A percentile compares a stretch with the other conserved stretches of the same genome.
Conservation (phyloP, 495 filamentous ascomycete species). For the Neurospora pannonica region DNA sequence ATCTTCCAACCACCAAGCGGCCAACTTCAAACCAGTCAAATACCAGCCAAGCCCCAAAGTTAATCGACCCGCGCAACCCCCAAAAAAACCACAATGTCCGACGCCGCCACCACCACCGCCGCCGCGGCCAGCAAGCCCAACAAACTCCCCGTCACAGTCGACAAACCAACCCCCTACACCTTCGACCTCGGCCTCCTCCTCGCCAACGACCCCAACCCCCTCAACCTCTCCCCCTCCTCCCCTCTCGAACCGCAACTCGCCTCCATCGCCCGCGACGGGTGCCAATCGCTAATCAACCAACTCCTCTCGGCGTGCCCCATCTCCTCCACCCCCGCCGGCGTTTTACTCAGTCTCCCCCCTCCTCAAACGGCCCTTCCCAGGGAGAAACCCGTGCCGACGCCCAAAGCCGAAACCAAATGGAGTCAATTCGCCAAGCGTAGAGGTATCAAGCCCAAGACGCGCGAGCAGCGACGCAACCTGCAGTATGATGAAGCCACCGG, state of each 20-base stretch:
- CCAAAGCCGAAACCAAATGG: conserved; percentile 84
- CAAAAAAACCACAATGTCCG: conserved; percentile 22
- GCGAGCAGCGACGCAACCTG: conserved; percentile 53
- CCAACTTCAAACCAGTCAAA: not conserved
- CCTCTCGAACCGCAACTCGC: conserved; percentile 49
- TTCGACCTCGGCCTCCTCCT: conserved; percentile 87
- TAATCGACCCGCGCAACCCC: not conserved
- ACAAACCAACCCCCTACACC: conserved; percentile 78
- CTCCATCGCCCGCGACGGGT: conserved; percentile 68
- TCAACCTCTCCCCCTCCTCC: conserved; percentile 34
- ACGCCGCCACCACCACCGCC: not conserved
- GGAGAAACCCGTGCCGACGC: conserved; percentile 77
- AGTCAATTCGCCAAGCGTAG: conserved; percentile 90
- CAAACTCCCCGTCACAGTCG: conserved; percentile 52
- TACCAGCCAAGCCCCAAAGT: not conserved
- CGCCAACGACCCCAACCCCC: conserved; percentile 71
- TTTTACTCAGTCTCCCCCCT: conserved; percentile 66
- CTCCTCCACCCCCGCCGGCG: conserved; percentile 50
- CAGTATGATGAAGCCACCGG: conserved; percentile 76
- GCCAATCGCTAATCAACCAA: conserved; percentile 71
- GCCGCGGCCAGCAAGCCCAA: not conserved
- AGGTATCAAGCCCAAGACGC: conserved; percentile 76
- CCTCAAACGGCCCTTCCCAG: conserved; percentile 63
- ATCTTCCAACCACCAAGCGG: not conserved
- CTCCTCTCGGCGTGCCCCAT: conserved; percentile 81